These are phyloP conservation scores for Coniochaeta prunicola DNA, from an alignment of 2,329 filamentous ascomycete species.

Conservation along the genomic window DNA sequence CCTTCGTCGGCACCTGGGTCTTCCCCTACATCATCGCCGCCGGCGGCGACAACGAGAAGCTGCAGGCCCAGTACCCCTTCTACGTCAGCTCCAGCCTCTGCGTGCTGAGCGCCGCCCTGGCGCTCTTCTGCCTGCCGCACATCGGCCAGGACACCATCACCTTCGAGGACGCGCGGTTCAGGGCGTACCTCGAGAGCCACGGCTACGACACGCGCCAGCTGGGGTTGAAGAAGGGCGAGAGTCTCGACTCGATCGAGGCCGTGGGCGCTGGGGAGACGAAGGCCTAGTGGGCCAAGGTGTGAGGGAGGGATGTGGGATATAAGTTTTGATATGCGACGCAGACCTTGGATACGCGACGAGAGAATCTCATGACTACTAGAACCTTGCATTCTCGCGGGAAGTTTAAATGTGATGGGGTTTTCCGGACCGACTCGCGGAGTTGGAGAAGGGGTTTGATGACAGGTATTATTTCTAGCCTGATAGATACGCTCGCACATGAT, in stretches of 20 bases:
- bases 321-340: too few species aligned
- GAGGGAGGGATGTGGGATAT: neutral
- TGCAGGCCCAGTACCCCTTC: slow-evolving; percentile 77
- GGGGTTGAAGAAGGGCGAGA: slow-evolving; percentile 31
- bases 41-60: slow-evolving; percentile 42
- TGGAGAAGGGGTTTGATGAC: neutral
- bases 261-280: slow-evolving; percentile 2
- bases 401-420: neutral
- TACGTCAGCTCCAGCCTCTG: slow-evolving; percentile 76
- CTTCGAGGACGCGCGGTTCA: slow-evolving; percentile 68
- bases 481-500: neutral
- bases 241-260: slow-evolving; percentile 15
- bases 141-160: slow-evolving; percentile 84
- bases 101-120: slow-evolving; percentile 62
- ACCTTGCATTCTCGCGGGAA: slow-evolving; percentile 14
- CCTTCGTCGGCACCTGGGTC: slow-evolving; percentile 79
- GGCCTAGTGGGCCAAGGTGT: slow-evolving; percentile 3
- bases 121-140: slow-evolving; percentile 61
- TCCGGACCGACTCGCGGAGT: neutral
- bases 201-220: slow-evolving; percentile 66
- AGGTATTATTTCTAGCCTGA: neutral
- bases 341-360: neutral
- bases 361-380: slow-evolving; percentile 21
- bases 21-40: slow-evolving; percentile 66
- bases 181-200: slow-evolving; percentile 61